Evolutionary conservation across 768 basidiomycete species (phyloP), one percentile per base, ranked within the genome.

Genomic region (Russula virescens): DNA sequence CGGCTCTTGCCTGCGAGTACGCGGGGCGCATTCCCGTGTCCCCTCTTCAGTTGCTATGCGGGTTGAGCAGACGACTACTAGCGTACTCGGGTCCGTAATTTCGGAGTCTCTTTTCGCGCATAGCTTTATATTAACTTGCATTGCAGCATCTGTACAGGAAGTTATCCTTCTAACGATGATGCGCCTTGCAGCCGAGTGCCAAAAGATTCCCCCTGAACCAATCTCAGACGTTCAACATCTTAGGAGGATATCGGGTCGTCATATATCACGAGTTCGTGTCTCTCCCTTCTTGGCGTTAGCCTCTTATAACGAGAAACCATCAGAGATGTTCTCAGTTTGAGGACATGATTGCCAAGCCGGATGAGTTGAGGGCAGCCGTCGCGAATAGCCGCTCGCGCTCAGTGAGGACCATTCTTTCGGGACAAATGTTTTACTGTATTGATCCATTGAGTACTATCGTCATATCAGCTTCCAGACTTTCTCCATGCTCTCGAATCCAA

Each of bases 291-390:
- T 71, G 35, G 68, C 55, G 21, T 18, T 13, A 23, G n/a, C 21
- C 25, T 26, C n/a, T 50, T 11, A 50, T 8, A n/a, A 19, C 13
- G 45, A 57, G 59, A 47, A 35, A 60, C 31, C 45, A 55, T 38
- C 68, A 92, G 90, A 82, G 89, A 59, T 91, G 88, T 68, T 78
- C 82, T 26, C 85, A 89, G 70, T 91, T 92, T 69, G 66, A 83
- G 34, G 74, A 73, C 13, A 73, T 88, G 18, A 75, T 74, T 8
- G 69, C 72, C 21, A 74, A 85, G 58, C 79, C 76, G 65, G 71
- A 75, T 11, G 64, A 74, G 6, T 78, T 91, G 21, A 63, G 71
- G 21, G 73, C 77, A 14, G 78, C 87, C 52, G 68, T 87, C 45
- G 71, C 75, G 3, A 74, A 70, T n/a, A 79, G 83, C 31, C 70